Base-by-base conservation (phyloP, 2,329 filamentous ascomycete species). In the Fulvia fulva region DNA sequence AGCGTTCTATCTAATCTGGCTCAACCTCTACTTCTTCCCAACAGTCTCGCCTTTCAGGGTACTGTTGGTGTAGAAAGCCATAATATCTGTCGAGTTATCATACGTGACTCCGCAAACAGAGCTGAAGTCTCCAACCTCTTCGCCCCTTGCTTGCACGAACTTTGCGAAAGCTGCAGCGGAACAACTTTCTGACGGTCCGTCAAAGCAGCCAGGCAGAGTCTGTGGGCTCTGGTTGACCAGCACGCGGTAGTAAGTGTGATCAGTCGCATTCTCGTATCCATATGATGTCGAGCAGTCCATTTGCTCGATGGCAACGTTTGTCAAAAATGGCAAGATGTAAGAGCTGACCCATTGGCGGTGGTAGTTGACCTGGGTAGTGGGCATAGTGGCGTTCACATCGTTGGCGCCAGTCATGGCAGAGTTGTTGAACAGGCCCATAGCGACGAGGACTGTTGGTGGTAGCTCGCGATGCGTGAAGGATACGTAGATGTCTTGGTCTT, bases 381-480 rank as follows among this genome's bases (percentile, higher is more conserved):
- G 86, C 81, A 89, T 88, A 2, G 86, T 87, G 51, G 78, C 80
- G 62, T 87, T 87, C 63, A 84, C 74, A 14, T 80, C 71, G 56
- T 80, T 78, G 0, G 76, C 75, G 9, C 80, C 80, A 2, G 79
- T 76, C 59, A 80, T 81, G 0, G 76, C 79, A 2, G 83, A 85
- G 72, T 87, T 87, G 75, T 88, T 88, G 77, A 88, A 89, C 4
- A 89, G 76, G 0, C 86, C 86, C 72, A 89, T 79, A 0, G 86
- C 85, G 1, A 88, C 86, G 1, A 85, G 74, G 1, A 88, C 83
- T 58, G 84, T 85, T 1, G 87, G 86, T 1, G 86, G 86, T 2
- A 89, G 74, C 69, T 89, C 86, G 21, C 86, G 82, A 69, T 89
- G 86, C 0, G 86, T 88, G 74, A 89, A 89, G 53, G 83, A 85